These are phyloP conservation scores for Phaffia rhodozyma DNA, from an alignment of 1,284 basidiomycete species.

Conservation along the genomic window DNA sequence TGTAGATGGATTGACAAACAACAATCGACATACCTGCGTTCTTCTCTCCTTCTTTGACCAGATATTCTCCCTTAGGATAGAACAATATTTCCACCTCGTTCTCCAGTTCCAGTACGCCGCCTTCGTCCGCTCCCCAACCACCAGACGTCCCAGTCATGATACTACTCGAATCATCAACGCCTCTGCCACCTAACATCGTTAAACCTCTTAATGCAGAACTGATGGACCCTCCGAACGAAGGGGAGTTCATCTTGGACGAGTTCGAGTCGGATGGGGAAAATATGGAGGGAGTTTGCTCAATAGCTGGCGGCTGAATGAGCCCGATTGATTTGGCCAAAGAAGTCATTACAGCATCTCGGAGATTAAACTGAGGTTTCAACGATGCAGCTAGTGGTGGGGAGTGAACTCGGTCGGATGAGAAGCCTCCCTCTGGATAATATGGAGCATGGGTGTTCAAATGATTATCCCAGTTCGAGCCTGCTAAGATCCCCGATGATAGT, in stretches of 20 bases:
- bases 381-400: not conserved
- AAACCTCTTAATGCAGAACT: conserved; percentile 73
- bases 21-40: conserved; percentile 52
- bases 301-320: conserved; percentile 62
- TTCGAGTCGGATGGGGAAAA: conserved; percentile 24
- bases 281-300: conserved; percentile 19
- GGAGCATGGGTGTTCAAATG: not conserved
- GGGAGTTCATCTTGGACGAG: conserved; percentile 31
- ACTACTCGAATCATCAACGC: conserved; percentile 37
- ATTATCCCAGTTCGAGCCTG: conserved; percentile 5
- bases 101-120: conserved; percentile 52
- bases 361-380: conserved; percentile 52
- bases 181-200: conserved; percentile 54
- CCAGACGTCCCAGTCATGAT: conserved; percentile 36
- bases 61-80: conserved; percentile 71
- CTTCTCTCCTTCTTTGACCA: conserved; percentile 81
- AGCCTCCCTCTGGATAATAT: not conserved
- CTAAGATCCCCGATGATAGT: conserved; percentile 19
- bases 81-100: conserved; percentile 94
- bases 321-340: conserved; percentile 97
- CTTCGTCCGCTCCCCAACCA: conserved; percentile 5
- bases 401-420: not conserved
- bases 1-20: not conserved
- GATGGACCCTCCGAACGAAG: conserved; percentile 35
- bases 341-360: conserved; percentile 88